Evolutionary conservation across 2,329 filamentous ascomycete genomes (phyloP).

Genomic region (Leptographium procerum): DNA sequence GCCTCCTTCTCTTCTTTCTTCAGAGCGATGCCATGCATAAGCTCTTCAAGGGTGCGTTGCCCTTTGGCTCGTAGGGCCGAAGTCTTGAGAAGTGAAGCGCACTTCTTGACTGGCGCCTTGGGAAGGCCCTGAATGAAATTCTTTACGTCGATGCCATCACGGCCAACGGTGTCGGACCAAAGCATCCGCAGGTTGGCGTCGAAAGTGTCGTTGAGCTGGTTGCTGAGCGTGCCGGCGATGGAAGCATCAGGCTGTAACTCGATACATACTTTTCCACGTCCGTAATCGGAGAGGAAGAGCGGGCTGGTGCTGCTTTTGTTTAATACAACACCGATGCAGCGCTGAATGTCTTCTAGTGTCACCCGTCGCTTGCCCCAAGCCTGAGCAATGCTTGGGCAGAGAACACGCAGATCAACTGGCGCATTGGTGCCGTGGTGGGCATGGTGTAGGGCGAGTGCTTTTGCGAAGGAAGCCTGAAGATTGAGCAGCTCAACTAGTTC

Average conservation of each 20-base stretch:
- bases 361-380: slow-evolving; percentile 64
- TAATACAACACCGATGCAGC: slow-evolving; percentile 49
- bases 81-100: slow-evolving; percentile 38
- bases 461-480: slow-evolving; percentile 56
- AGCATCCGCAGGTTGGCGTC: slow-evolving; percentile 35
- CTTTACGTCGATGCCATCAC: slow-evolving; percentile 18
- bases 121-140: slow-evolving; percentile 47
- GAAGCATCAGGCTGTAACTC: slow-evolving; percentile 35
- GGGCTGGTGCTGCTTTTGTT: not conserved
- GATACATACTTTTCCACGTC: slow-evolving; percentile 38
- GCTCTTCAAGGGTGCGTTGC: slow-evolving; percentile 55
- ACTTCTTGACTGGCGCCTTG: slow-evolving; percentile 38
- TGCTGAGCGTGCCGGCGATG: slow-evolving; percentile 30
- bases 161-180: slow-evolving; percentile 25
- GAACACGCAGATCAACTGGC: slow-evolving; percentile 49
- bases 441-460: slow-evolving; percentile 55
- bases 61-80: slow-evolving; percentile 53
- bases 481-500: slow-evolving; percentile 49
- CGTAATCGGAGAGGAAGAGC: slow-evolving; percentile 32
- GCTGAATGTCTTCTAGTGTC: slow-evolving; percentile 51
- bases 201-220: slow-evolving; percentile 43
- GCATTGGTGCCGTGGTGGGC: slow-evolving; percentile 54
- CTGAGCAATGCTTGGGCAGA: slow-evolving; percentile 52
- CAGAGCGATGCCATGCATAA: slow-evolving; percentile 49
- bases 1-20: slow-evolving; percentile 36